Conservation (phyloP, 1,139 yeast genomes). For the Yamadazyma kanchanaburiensis region DNA sequence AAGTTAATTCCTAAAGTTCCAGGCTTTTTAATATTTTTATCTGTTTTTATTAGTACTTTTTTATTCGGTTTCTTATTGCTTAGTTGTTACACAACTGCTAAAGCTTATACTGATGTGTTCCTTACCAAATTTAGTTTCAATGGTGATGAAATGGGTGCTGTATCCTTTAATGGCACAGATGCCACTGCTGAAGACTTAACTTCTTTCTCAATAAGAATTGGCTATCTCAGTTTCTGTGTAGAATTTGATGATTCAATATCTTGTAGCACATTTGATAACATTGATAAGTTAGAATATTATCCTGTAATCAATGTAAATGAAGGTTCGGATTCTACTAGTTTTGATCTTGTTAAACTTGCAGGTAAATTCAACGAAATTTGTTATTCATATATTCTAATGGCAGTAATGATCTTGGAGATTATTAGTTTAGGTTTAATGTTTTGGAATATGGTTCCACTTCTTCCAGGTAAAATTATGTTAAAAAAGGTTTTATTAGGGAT, state of each 20-base stretch:
- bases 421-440: slow-evolving; percentile 36
- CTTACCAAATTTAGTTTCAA: slow-evolving; percentile 47
- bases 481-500: slow-evolving; percentile 31
- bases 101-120: slow-evolving; percentile 44
- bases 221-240: slow-evolving; percentile 52
- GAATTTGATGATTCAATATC: slow-evolving; percentile 20
- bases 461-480: slow-evolving; percentile 41
- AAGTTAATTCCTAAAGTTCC: slow-evolving; percentile 10
- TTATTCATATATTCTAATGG: slow-evolving; percentile 54
- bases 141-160: slow-evolving; percentile 32
- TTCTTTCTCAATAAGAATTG: slow-evolving; percentile 40
- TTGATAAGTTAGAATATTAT: slow-evolving; percentile 17
- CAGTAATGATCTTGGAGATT: slow-evolving; percentile 43
- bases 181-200: slow-evolving; percentile 13
- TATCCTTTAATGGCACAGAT: slow-evolving; percentile 12
- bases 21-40: slow-evolving; percentile 13
- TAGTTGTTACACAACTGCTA: slow-evolving; percentile 43
- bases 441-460: slow-evolving; percentile 45
- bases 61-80: slow-evolving; percentile 49
- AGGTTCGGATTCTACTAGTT: slow-evolving; percentile 10
- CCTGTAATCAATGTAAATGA: slow-evolving; percentile 22
- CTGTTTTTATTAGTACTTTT: slow-evolving; percentile 36
- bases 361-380: slow-evolving; percentile 40
- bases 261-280: slow-evolving; percentile 30
- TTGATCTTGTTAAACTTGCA: slow-evolving; percentile 41